These are phyloP conservation scores for Stentor roeselii DNA, from an alignment of 73 alveolate genomes.

Conservation along the genomic window DNA sequence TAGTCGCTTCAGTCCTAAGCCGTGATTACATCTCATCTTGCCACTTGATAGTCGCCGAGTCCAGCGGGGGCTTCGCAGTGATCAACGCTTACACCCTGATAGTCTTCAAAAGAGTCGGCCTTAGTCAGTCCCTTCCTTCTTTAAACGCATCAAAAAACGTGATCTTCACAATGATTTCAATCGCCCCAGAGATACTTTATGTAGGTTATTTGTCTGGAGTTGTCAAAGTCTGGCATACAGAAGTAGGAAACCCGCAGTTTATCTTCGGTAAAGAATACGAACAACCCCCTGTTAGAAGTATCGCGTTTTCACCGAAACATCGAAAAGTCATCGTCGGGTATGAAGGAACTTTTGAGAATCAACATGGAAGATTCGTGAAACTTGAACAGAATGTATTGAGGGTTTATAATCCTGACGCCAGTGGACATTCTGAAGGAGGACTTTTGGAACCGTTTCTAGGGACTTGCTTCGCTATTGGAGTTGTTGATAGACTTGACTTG, in stretches of 20 bases:
- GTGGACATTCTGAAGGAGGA: background rate
- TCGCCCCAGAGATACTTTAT: conserved; percentile 14
- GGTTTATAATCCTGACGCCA: background rate
- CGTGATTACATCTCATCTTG: background rate
- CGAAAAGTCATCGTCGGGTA: background rate
- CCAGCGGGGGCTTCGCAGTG: background rate
- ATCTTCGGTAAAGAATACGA: background rate
- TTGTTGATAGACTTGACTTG: background rate
- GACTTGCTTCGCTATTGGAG: background rate
- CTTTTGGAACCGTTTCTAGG: background rate
- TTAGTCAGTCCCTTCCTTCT: background rate
- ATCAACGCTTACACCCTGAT: conserved; percentile 13
- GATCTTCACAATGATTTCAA: conserved; percentile 1
- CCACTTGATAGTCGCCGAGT: background rate
- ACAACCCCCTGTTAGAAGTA: background rate
- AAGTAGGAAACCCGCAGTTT: background rate
- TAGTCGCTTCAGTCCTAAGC: background rate
- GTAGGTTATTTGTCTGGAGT: conserved; percentile 4
- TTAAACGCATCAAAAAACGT: background rate
- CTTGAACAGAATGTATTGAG: conserved; percentile 9
- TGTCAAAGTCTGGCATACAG: background rate
- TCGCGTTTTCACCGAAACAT: background rate
- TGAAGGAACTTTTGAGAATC: background rate
- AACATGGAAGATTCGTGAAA: background rate
- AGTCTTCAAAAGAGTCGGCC: background rate